phyloP scores from a whole-genome alignment of 2,329 filamentous ascomycete genomes.

The Rutstroemia sp. region DNA sequence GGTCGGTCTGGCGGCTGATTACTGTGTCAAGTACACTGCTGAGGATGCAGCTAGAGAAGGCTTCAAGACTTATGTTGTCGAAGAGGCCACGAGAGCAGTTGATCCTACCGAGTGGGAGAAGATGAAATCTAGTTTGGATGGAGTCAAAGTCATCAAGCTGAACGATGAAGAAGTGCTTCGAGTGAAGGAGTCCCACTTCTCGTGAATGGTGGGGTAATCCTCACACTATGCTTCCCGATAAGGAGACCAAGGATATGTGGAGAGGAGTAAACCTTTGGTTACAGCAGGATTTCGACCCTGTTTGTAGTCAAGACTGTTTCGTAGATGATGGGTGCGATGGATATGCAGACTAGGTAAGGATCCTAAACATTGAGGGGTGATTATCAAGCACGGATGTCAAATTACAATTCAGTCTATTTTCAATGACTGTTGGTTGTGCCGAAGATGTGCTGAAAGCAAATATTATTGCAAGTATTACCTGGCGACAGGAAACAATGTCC shows the following conservation, averaged over 20 bases:
- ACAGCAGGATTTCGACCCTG: no score
- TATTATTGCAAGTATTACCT: conserved; percentile 19
- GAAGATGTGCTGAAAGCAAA: conserved; percentile 94
- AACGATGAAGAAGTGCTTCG: conserved; percentile 48
- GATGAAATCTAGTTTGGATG: conserved; percentile 44
- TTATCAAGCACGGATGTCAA: conserved; percentile 91
- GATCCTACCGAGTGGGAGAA: conserved; percentile 51
- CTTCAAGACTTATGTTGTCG: conserved; percentile 68
- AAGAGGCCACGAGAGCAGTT: conserved; percentile 72
- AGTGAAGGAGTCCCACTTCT: conserved; percentile 28
- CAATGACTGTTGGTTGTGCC: conserved; percentile 90
- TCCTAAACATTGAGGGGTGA: neutral
- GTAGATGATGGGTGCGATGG: no score
- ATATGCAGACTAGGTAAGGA: conserved; percentile 1
- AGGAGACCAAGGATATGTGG: neutral
- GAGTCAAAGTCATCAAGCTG: conserved; percentile 55
- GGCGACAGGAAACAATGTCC: conserved; percentile 28
- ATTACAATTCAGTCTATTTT: conserved; percentile 82
- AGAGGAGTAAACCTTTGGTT: neutral
- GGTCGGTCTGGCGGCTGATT: conserved; percentile 81
- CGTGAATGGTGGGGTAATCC: neutral
- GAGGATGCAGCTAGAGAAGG: conserved; percentile 69
- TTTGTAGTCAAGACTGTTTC: no score
- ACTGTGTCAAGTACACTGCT: conserved; percentile 79
- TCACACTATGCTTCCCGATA: neutral